These are phyloP conservation scores for Fusarium algeriense DNA, from an alignment of 2,329 filamentous ascomycete species.

Conservation along the genomic window DNA sequence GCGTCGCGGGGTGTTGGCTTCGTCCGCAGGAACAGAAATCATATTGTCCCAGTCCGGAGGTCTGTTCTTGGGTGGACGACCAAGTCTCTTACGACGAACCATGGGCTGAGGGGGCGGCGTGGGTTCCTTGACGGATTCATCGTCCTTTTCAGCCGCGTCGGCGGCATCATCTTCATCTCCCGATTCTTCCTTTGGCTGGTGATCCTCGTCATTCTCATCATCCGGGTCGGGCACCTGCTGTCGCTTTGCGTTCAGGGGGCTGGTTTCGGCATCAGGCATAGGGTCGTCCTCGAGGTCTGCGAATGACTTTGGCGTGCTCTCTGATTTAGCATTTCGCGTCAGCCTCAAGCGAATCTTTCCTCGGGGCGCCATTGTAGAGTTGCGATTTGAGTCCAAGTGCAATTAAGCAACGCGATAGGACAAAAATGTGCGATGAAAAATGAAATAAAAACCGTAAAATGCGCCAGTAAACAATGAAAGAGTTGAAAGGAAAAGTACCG, in stretches of 20 bases:
- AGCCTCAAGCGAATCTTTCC: slow-evolving; percentile 51
- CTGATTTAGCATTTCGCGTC: slow-evolving; percentile 51
- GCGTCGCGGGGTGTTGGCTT: slow-evolving; percentile 70
- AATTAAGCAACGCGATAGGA: slow-evolving; percentile 16
- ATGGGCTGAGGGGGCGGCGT: slow-evolving; percentile 70
- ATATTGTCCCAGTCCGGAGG: slow-evolving; percentile 82
- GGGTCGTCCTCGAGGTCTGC: slow-evolving; percentile 55
- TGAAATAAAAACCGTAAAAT: slow-evolving; percentile 1
- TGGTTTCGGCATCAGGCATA: slow-evolving; percentile 49
- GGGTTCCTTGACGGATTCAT: slow-evolving; percentile 63
- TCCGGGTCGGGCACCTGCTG: slow-evolving; percentile 54
- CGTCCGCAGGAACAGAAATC: slow-evolving; percentile 66
- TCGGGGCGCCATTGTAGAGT: slow-evolving; percentile 45
- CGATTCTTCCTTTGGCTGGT: slow-evolving; percentile 66
- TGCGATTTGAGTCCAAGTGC: slow-evolving; percentile 7
- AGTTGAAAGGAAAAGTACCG: background rate
- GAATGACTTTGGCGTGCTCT: slow-evolving; percentile 58
- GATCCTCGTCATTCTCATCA: slow-evolving; percentile 59
- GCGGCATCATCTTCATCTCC: slow-evolving; percentile 56
- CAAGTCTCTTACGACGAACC: slow-evolving; percentile 81
- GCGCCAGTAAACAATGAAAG: background rate
- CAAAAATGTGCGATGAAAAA: slow-evolving; percentile 6
- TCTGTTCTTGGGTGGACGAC: slow-evolving; percentile 86
- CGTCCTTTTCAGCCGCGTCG: slow-evolving; percentile 50
- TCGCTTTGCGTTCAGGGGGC: slow-evolving; percentile 56